Evolutionary conservation across 2,329 filamentous ascomycete species (phyloP).

Genomic region (Chaetomiaceae sp.): DNA sequence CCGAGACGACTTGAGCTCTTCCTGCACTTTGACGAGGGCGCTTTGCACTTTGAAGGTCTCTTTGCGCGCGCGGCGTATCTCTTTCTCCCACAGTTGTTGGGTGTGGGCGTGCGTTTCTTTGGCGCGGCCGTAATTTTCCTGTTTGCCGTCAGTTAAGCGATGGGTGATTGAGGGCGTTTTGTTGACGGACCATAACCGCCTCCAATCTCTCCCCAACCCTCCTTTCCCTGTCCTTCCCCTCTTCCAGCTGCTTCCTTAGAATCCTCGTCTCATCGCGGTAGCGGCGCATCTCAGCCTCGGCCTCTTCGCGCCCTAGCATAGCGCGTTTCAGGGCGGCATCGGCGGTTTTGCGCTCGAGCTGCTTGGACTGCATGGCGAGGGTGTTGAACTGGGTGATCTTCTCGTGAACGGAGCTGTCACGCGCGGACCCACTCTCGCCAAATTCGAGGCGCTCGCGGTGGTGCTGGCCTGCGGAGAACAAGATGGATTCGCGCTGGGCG

Average conservation of each 20-base stretch:
- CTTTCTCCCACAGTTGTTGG: conserved; percentile 67
- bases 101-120: conserved; percentile 67
- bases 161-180: background rate
- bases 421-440: conserved; percentile 36
- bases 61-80: conserved; percentile 64
- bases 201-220: conserved; percentile 64
- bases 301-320: conserved; percentile 65
- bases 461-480: conserved; percentile 33
- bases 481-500: conserved; percentile 39
- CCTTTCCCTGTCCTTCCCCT: conserved; percentile 61
- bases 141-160: conserved; percentile 3
- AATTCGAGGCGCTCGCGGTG: conserved; percentile 23
- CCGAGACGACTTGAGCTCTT: conserved; percentile 63
- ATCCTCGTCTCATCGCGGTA: conserved; percentile 57
- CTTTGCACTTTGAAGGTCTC: conserved; percentile 74
- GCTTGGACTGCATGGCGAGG: conserved; percentile 56
- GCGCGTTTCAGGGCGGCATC: conserved; percentile 63
- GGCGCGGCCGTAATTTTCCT: conserved; percentile 67
- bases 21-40: conserved; percentile 64
- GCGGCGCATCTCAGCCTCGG: conserved; percentile 62
- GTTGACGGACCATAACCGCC: conserved; percentile 58
- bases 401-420: conserved; percentile 60
- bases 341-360: conserved; percentile 59
- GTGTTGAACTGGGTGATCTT: conserved; percentile 71
- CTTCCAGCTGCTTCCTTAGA: conserved; percentile 57